These are phyloP conservation scores for Aeminium ludgeri DNA, from an alignment of 495 filamentous ascomycete species.

Conservation along the genomic window DNA sequence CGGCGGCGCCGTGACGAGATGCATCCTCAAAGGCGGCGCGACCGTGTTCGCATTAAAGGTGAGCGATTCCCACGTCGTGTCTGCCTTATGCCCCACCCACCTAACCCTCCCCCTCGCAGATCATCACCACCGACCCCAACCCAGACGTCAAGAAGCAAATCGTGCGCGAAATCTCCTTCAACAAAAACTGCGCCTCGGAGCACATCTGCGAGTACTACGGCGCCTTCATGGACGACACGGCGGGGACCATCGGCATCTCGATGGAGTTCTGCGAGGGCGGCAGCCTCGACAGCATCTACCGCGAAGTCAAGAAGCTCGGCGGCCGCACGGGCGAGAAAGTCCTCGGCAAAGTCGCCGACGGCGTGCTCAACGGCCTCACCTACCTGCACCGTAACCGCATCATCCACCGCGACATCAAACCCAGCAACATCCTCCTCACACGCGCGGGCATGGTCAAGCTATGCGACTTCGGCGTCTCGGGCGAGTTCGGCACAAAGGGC, in stretches of 20 bases:
- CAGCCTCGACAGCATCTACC: slow-evolving; percentile 87
- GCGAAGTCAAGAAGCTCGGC: slow-evolving; percentile 85
- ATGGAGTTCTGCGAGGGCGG: slow-evolving; percentile 99
- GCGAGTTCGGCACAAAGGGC: slow-evolving; percentile 94
- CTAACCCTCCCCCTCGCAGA: slow-evolving; percentile 31
- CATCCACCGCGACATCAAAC: slow-evolving; percentile 98
- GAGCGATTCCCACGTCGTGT: slow-evolving; percentile 12
- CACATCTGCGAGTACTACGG: slow-evolving; percentile 97
- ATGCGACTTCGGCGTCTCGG: slow-evolving; percentile 94
- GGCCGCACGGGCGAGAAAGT: slow-evolving; percentile 95
- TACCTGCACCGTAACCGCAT: slow-evolving; percentile 95
- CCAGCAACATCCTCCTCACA: slow-evolving; percentile 88
- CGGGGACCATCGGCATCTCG: slow-evolving; percentile 88
- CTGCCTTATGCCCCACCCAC: neutral
- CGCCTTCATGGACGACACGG: slow-evolving; percentile 82
- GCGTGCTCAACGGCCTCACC: slow-evolving; percentile 81
- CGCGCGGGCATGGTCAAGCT: slow-evolving; percentile 88
- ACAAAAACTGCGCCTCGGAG: slow-evolving; percentile 84
- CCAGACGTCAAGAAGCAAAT: slow-evolving; percentile 97
- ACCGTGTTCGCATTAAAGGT: slow-evolving; percentile 96
- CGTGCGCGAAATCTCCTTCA: slow-evolving; percentile 84
- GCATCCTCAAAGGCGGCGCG: slow-evolving; percentile 73
- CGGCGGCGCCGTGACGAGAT: slow-evolving; percentile 85
- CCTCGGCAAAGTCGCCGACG: slow-evolving; percentile 92
- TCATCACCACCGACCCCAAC: slow-evolving; percentile 95